Evolutionary conservation across 73 alveolate genomes (phyloP), one percentile per base, ranked within the genome.

Genomic region (Diophrys appendiculata): DNA sequence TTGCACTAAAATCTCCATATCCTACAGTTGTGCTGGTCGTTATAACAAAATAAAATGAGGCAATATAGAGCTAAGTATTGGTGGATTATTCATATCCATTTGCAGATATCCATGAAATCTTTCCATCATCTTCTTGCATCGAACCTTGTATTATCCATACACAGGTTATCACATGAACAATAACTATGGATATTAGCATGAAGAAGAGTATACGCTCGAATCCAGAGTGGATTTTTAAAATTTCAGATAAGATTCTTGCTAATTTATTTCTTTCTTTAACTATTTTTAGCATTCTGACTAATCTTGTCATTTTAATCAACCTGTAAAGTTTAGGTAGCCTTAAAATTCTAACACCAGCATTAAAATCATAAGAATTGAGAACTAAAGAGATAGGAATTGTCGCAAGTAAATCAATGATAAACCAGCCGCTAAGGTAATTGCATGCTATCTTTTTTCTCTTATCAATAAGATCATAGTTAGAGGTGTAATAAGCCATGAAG

Each of bases 21-120:
- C 97, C 98, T 30, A 95, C 97, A 0, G 98, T 95, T 3, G 98
- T 88, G 52, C 90, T 60, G 1, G 97, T 88, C 82, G 94, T 89
- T 52, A 90, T 73, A 22, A 92, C 83, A 78, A 90, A 89, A 82
- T 90, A 93, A 52, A 90, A 67, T 25, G 95, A 76, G 13, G 83
- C 60, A 5, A 92, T 84, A 84, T 90, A 93, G 54, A 87, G 80
- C 60, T 82, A 84, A 26, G 82, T 64, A 76, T 23, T 54, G 29
- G 60, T 60, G 54, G 18, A 2, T 53, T 84, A 86, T 29, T 43
- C 43, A 60, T 29, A 88, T 33, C 43, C 73, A 29, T 71, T 33
- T 1, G 28, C 5, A 25, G 22, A 29, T 18, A 88, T 54, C 89
- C 95, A 91, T 27, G 89, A 88, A 43, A 81, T 88, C 54, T 54